A percentile compares a stretch with the other conserved stretches of the same genome.
These are phyloP conservation scores for Physcia stellaris DNA, from an alignment of 495 filamentous ascomycete species.

Conservation along the genomic window DNA sequence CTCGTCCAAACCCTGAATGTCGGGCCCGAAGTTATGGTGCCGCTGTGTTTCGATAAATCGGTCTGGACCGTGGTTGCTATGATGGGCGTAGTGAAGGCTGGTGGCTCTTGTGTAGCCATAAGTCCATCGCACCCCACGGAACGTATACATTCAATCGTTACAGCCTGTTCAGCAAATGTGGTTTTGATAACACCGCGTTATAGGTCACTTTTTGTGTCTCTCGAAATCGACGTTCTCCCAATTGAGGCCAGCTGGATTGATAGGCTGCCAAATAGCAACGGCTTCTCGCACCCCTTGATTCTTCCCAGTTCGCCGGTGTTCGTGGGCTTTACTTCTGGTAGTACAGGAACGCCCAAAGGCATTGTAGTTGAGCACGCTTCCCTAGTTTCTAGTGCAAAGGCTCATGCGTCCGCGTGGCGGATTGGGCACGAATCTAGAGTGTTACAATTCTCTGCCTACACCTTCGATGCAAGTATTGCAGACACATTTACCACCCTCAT, in stretches of 20 bases:
- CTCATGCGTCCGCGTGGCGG: neutral
- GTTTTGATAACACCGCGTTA: neutral
- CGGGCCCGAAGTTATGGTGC: slow-evolving; percentile 22
- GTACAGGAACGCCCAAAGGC: slow-evolving; percentile 24
- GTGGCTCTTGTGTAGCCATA: slow-evolving; percentile 31
- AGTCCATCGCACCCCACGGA: slow-evolving; percentile 32
- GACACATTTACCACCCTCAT: slow-evolving; percentile 15
- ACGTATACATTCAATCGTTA: slow-evolving; percentile 29
- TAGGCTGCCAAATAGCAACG: neutral
- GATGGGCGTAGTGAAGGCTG: slow-evolving; percentile 32
- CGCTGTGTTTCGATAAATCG: slow-evolving; percentile 32
- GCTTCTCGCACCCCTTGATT: neutral
- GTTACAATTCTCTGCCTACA: slow-evolving; percentile 21
- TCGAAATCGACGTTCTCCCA: neutral
- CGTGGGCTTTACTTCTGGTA: slow-evolving; percentile 22
- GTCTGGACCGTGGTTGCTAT: slow-evolving; percentile 26
- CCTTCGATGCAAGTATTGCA: slow-evolving; percentile 16
- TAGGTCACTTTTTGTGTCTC: neutral
- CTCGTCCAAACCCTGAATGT: slow-evolving; percentile 24
- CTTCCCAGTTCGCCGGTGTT: slow-evolving; percentile 20
- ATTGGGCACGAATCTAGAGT: slow-evolving; percentile 8
- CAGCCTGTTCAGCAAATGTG: slow-evolving; percentile 13
- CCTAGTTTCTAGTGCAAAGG: slow-evolving; percentile 19
- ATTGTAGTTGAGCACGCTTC: slow-evolving; percentile 24
- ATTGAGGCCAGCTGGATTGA: neutral